Evolutionary conservation across 1,284 basidiomycete species (phyloP).

Genomic region (Trichosporon coremiiforme): DNA sequence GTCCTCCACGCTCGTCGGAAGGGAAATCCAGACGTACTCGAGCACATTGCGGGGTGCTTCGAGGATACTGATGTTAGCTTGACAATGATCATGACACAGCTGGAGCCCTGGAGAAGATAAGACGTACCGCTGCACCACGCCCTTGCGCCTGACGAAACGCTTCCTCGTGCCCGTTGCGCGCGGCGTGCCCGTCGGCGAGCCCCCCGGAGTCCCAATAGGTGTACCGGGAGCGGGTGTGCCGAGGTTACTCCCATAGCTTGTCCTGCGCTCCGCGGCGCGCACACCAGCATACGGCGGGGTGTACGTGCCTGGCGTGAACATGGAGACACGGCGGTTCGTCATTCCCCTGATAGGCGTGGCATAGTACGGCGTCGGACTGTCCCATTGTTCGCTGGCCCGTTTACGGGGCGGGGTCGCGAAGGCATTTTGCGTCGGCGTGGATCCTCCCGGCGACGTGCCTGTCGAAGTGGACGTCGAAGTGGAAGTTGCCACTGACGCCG

Average conservation of each 20-base stretch:
- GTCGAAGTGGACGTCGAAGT: neutral
- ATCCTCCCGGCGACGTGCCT: neutral
- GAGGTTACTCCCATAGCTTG: slow-evolving; percentile 32
- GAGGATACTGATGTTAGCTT: slow-evolving; percentile 33
- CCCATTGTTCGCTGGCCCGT: neutral
- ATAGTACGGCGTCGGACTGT: slow-evolving; percentile 4
- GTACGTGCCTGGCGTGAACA: neutral
- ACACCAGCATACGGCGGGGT: slow-evolving; percentile 12
- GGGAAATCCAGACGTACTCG: slow-evolving; percentile 38
- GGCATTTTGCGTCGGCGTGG: slow-evolving; percentile 22
- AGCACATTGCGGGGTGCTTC: slow-evolving; percentile 36
- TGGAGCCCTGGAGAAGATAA: too few species aligned
- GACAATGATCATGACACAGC: neutral
- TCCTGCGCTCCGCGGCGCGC: slow-evolving; percentile 3
- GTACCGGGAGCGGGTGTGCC: neutral
- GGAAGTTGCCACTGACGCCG: neutral
- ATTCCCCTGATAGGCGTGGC: neutral
- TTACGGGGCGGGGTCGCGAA: slow-evolving; percentile 24
- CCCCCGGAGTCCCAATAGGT: slow-evolving; percentile 15
- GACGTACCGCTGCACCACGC: slow-evolving; percentile 41
- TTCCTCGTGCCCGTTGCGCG: slow-evolving; percentile 40
- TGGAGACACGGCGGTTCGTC: neutral
- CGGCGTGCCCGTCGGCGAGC: slow-evolving; percentile 50
- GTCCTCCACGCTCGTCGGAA: slow-evolving; percentile 41
- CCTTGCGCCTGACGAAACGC: slow-evolving; percentile 45